Base-by-base conservation (phyloP, 495 filamentous ascomycete genomes). In the Daldinia vernicosa region DNA sequence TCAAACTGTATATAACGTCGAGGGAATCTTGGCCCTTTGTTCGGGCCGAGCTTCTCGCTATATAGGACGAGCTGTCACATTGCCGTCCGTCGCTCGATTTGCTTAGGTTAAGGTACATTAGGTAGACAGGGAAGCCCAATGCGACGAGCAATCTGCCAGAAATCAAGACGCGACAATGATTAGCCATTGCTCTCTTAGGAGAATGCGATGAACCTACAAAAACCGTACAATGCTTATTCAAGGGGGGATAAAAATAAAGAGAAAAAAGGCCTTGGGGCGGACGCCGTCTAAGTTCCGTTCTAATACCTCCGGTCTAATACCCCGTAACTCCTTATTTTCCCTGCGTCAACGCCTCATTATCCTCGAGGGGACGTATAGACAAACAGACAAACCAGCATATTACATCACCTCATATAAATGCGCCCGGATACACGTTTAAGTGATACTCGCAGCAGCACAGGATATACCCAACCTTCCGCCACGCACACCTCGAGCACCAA, bases 401-500 rank as follows among this genome's bases (percentile, higher is more conserved):
- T 47, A 47, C 17, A 47, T 22, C 19, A 19, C 8, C 2, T 47
- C 43, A 47, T 24, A 12, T 55, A 35, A 51, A 53, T 24, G 11
- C 4, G 3, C n/a, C 7, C 11, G 30, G 35, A 32, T 32, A 12
- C 27, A 35, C 24, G 6, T 22, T 40, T 6, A 51, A 15, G 3
- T 22, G 17, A 4, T 37, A 53, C 61, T 60, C 62, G 32, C 63
- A 70, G 53, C 73, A 75, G 47, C 75, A 75, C 54, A 65, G 71
- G 4, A 39, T 8, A 17, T 40, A 61, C 4, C 61, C 30, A 19
- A 77, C 40, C 65, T 74, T 75, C 24, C 73, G 55, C 64, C 70
- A 74, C 8, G 70, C 70, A 22, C 75, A 77, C n/a, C 75, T 58
- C 24, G 67, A 35, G 27, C 75, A 77, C 75, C 75, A 77, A 5